Conservation (phyloP, 495 filamentous ascomycete genomes). For the Xylaria flabelliformis region DNA sequence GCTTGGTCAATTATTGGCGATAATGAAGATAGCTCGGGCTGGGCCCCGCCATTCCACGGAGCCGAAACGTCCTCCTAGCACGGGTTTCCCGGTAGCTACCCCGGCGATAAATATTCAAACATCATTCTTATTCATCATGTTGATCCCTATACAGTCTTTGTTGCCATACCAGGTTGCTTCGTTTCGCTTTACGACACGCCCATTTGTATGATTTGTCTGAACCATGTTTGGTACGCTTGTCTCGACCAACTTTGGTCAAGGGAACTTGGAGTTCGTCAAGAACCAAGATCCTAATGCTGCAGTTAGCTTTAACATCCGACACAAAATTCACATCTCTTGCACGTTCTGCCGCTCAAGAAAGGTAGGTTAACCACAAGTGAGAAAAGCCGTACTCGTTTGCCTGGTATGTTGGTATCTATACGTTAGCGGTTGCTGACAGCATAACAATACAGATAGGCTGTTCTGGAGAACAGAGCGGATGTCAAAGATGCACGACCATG, state of each 20-base stretch:
- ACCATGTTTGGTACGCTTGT: conserved; percentile 2
- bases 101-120: background rate
- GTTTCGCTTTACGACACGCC: background rate
- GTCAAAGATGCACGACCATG: background rate
- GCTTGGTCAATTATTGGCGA: too few relatives aligned
- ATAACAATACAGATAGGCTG: background rate
- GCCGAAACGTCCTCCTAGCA: too few relatives aligned
- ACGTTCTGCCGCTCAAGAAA: conserved; percentile 6
- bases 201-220: background rate
- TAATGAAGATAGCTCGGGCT: too few relatives aligned
- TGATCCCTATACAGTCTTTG: background rate
- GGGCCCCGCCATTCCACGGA: too few relatives aligned
- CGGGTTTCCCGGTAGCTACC: too few relatives aligned
- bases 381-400: background rate
- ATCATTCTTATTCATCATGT: background rate
- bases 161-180: background rate
- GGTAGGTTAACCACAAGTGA: background rate
- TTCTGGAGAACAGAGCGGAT: conserved; percentile 8
- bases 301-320: conserved; percentile 6
- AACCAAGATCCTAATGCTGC: conserved; percentile 6
- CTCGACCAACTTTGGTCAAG: conserved; percentile 6
- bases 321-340: conserved; percentile 1
- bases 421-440: background rate
- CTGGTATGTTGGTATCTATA: background rate
- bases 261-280: conserved; percentile 3